Conservation (phyloP, 352 stramenopile genomes). For the Saprolegnia parasitica region DNA sequence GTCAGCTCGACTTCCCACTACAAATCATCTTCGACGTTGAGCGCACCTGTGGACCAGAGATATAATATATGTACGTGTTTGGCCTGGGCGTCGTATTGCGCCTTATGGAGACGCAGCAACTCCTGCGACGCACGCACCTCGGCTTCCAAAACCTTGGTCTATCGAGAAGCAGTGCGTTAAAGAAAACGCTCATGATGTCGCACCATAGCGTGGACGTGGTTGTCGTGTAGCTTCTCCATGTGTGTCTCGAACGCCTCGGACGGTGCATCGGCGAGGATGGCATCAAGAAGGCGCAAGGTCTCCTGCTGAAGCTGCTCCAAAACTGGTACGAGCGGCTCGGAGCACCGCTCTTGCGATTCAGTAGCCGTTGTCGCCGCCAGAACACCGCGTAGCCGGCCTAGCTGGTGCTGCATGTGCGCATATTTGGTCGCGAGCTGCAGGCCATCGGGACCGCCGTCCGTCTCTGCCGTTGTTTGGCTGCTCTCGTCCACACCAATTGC, state of each 20-base stretch:
- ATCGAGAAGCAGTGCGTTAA: neutral
- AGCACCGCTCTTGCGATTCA: neutral
- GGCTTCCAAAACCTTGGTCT: conserved; percentile 20
- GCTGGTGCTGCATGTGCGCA: neutral
- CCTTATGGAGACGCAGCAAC: conserved; percentile 15
- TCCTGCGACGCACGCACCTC: conserved; percentile 16
- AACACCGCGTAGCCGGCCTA: neutral
- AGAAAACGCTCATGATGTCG: neutral
- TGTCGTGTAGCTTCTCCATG: neutral
- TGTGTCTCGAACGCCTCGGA: neutral
- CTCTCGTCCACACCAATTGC: neutral
- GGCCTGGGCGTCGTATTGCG: neutral
- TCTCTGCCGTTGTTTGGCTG: neutral
- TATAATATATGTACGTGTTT: neutral
- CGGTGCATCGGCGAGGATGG: neutral
- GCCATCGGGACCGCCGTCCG: neutral
- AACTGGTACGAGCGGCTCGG: neutral
- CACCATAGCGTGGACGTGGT: neutral
- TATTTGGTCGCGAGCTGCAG: neutral
- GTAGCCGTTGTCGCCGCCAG: neutral
- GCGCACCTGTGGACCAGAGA: neutral
- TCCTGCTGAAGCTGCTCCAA: neutral
- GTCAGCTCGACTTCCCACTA: conserved; percentile 22
- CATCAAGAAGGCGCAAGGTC: conserved; percentile 9
- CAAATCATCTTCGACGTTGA: neutral